A percentile compares a stretch with the other conserved stretches of the same genome.
phyloP scores from a whole-genome alignment of 1,284 basidiomycete genomes.

The Waitea zeae region DNA sequence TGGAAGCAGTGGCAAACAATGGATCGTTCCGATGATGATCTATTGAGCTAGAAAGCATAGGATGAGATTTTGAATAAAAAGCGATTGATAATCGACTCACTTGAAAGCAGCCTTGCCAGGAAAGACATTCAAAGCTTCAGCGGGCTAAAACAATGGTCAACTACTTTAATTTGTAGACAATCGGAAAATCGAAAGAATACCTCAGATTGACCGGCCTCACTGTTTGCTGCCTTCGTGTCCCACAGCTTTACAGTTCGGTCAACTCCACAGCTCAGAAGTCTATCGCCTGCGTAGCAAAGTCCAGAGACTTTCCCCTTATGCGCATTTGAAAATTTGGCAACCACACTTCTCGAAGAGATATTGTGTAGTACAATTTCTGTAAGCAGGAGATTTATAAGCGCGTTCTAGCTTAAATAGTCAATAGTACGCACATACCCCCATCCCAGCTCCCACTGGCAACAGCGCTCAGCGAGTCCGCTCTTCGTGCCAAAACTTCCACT shows the following conservation, averaged over 20 bases:
- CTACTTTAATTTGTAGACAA: too few species aligned
- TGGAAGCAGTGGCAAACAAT: conserved; percentile 89
- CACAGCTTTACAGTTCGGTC: conserved; percentile 90
- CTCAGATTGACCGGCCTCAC: conserved; percentile 19
- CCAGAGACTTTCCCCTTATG: conserved; percentile 92
- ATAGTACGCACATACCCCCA: conserved; percentile 49
- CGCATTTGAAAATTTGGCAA: conserved; percentile 60
- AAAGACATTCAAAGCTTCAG: conserved; percentile 62
- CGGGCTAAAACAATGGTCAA: too few species aligned
- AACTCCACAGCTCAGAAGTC: conserved; percentile 81
- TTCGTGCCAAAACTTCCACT: conserved; percentile 76
- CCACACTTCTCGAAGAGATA: conserved; percentile 48
- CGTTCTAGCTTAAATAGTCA: too few species aligned
- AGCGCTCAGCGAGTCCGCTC: conserved; percentile 60
- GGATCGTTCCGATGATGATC: conserved; percentile 84
- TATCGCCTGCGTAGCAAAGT: conserved; percentile 51
- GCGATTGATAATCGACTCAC: conserved; percentile 20
- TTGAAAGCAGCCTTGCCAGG: conserved; percentile 80
- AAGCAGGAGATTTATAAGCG: conserved; percentile 3
- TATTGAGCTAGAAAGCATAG: conserved; percentile 45
- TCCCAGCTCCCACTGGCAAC: conserved; percentile 95
- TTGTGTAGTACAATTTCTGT: conserved; percentile 83
- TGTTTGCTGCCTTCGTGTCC: conserved; percentile 25
- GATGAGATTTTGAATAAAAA: conserved; percentile 4
- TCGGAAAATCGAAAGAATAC: conserved; percentile 7